Conservation (phyloP, 257 asterid genomes). For the Rhazya stricta region DNA sequence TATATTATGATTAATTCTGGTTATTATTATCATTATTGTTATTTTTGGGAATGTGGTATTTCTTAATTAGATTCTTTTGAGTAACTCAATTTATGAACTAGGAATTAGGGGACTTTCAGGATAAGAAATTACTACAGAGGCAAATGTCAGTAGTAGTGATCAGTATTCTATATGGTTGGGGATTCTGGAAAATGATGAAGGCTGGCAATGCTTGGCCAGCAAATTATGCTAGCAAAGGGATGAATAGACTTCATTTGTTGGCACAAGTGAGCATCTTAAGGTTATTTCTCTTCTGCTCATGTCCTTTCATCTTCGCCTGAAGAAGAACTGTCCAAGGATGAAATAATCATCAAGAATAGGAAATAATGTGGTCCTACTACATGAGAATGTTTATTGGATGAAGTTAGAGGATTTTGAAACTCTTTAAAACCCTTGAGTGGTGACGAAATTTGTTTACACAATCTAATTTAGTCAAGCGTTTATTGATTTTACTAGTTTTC, state of each 20-base stretch:
- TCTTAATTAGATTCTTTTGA: background rate
- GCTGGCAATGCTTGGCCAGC: background rate
- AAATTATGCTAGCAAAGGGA: background rate
- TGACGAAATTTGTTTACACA: background rate
- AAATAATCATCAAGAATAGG: background rate
- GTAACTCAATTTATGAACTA: background rate
- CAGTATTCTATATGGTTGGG: background rate
- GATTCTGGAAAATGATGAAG: background rate
- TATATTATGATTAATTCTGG: background rate
- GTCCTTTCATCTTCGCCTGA: background rate
- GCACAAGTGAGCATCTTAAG: background rate
- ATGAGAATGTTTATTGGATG: background rate
- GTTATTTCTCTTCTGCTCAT: background rate
- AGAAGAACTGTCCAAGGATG: background rate
- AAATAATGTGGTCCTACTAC: background rate
- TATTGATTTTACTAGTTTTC: background rate
- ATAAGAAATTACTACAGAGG: background rate
- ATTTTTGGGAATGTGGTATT: background rate
- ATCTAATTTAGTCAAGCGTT: background rate
- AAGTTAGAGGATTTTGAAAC: background rate
- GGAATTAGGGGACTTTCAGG: background rate
- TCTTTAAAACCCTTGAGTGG: background rate
- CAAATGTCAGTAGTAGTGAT: background rate
- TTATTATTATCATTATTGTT: background rate
- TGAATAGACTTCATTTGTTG: background rate